phyloP scores from a whole-genome alignment of 192 early-diverging fungal genomes.

The Cetraspora pellucida region DNA sequence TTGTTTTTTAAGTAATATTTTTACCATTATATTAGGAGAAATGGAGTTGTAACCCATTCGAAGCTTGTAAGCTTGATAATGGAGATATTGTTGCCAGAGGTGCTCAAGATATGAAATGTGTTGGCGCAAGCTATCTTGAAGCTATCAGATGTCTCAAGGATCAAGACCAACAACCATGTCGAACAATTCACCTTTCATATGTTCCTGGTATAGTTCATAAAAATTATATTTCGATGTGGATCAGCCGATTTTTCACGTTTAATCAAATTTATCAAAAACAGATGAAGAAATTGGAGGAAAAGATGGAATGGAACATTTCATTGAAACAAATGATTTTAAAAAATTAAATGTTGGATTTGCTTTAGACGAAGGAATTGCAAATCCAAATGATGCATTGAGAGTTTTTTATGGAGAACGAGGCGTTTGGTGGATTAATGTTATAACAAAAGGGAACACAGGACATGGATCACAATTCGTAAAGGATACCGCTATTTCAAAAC shows the following conservation, averaged over 20 bases:
- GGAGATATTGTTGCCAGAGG: constrained; percentile 83
- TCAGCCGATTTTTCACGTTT: not conserved
- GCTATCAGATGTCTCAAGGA: constrained; percentile 67
- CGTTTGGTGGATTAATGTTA: constrained; percentile 82
- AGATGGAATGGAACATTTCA: constrained; percentile 75
- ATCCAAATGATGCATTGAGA: constrained; percentile 63
- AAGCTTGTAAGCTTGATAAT: constrained; percentile 60
- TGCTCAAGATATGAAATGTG: constrained; percentile 92
- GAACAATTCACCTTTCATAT: constrained; percentile 77
- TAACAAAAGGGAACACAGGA: constrained; percentile 71
- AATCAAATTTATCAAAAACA: constrained; percentile 14
- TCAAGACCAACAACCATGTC: constrained; percentile 55
- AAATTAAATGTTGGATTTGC: constrained; percentile 79
- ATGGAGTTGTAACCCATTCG: constrained; percentile 82
- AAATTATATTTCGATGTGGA: not conserved
- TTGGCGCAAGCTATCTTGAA: constrained; percentile 80
- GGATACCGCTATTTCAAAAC: constrained; percentile 67
- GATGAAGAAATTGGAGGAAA: constrained; percentile 87
- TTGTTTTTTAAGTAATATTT: not conserved
- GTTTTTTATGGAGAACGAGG: constrained; percentile 87
- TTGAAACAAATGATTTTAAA: constrained; percentile 68
- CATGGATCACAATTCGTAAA: constrained; percentile 86
- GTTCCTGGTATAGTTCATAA: constrained; percentile 61
- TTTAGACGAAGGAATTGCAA: constrained; percentile 84
- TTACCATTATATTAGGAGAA: constrained; percentile 40